Conservation (phyloP, 139 green algal species). For the Volvox africanus region DNA sequence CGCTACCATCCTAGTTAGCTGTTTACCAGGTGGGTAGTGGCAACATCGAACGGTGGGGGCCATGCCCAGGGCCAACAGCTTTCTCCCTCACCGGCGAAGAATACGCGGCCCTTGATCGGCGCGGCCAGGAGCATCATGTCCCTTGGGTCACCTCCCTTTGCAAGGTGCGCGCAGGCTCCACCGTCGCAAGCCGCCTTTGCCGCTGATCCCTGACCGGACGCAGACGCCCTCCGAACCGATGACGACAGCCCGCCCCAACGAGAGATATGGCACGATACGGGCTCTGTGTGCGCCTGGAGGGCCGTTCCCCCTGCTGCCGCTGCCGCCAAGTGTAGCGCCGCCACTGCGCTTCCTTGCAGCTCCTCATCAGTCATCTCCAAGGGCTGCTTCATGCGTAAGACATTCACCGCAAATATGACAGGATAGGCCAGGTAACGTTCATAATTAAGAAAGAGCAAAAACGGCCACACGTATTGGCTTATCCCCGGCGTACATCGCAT, state of each 20-base stretch:
- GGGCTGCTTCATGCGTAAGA: not conserved
- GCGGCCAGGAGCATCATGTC: slow-evolving; percentile 35
- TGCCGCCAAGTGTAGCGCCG: not conserved
- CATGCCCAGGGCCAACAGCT: too few relatives aligned
- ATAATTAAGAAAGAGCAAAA: too few relatives aligned
- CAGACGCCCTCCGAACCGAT: not conserved
- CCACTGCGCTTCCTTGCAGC: not conserved
- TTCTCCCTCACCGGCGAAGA: slow-evolving; percentile 23
- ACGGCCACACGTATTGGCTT: too few relatives aligned
- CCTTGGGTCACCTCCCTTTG: not conserved
- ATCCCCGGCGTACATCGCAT: too few relatives aligned
- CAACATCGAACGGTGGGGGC: too few relatives aligned
- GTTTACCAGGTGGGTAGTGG: too few relatives aligned
- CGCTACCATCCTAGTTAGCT: too few relatives aligned
- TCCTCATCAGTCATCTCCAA: not conserved
- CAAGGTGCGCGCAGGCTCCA: not conserved
- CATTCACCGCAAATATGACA: too few relatives aligned
- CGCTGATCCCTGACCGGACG: not conserved
- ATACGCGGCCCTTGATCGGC: slow-evolving; percentile 6
- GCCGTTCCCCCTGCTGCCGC: not conserved
- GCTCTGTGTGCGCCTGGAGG: not conserved
- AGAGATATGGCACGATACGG: not conserved
- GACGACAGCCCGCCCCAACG: not conserved
- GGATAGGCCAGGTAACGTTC: too few relatives aligned
- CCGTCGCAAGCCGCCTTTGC: not conserved